Evolutionary conservation across 148 eudicot species (phyloP), one percentile per base, ranked within the genome.

Genomic region (Rhododendron simsii): DNA sequence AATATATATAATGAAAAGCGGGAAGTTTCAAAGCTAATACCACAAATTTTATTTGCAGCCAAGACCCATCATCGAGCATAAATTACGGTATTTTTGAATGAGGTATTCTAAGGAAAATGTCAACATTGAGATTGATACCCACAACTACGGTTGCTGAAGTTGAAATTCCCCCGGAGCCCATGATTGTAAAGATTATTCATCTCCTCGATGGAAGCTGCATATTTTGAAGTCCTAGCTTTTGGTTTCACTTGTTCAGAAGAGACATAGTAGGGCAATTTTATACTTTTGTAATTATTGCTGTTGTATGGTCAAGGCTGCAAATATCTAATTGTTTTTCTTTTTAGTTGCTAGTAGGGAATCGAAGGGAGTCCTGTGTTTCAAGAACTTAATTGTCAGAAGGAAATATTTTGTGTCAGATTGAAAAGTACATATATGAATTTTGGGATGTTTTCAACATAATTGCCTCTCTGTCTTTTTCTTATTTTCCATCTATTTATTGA

Each of bases 141-240:
- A 83, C 21, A 15, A 59, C 28, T 77, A 78, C 2, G 20, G 81
- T 30, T 26, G 53, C 85, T 35, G 81, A 84, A 84, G 86, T 51
- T 75, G 30, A 84, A 65, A 74, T 14, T 8, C 26, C 4, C 9
- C 80, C 28, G 3, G 23, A 51, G 67, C 39, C 39, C 81, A 61
- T 77, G 30, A 55, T 30, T 73, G 81, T 84, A 81, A 21, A 81
- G 87, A 84, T 81, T 39, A 51, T 71, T 74, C 45, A 8, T 81
- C 44, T 53, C 26, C 47, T 15, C 50, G n/a, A 39, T 77, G 63
- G 8, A 79, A 61, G 81, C 85, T 69, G 80, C 39, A 45, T 73
- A n/a, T 37, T 26, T 50, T 50, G 8, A 20, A 47, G 28, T 47
- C 63, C 33, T 44, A 33, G 33, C 20, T 47, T 71, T 65, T 28